Base-by-base conservation (phyloP, 228 moss, liverwort and hornwort species). In the Sphagnum magellanicum region DNA sequence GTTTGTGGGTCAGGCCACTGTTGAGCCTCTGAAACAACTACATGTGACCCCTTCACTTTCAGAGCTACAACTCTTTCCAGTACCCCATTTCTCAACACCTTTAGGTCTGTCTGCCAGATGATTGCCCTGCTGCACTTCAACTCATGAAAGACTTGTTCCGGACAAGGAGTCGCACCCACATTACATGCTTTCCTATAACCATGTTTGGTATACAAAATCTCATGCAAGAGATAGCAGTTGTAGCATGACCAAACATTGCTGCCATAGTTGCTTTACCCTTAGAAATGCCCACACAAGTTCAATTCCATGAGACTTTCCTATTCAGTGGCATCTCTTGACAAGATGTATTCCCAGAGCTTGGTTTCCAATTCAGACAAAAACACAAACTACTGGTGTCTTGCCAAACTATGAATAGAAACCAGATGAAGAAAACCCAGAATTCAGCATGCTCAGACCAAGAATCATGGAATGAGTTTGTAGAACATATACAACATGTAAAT, bases 1-100 rank as follows among this genome's bases (percentile, higher is more conserved):
- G 86, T 86, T 61, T 74, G 79, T n/a, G 86, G 86, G 59, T 75
- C 72, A 14, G 77, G 71, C 79, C 80, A 86, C 61, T 78, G 76
- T 8, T 78, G 69, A 65, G 64, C n/a, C 48, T 50, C 10, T 48
- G 65, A 71, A 62, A 52, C 74, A 61, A 75, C 68, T 62, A 76
- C 68, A 74, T 70, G 68, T 46, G 76, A 60, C 53, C 70, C 74
- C 32, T 77, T 72, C 47, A 71, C 79, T 49, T 76, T 73, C 51
- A 81, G 69, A 59, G 82, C 86, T 74, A 63, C 70, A 60, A 16
- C 59, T n/a, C 6, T 69, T 5, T n/a, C 60, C 49, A 59, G 14
- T 59, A 32, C 32, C 32, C 69, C 32, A 50, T 69, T 66, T 32
- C 67, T 48, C 5, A 66, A 14, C 16, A 59, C 8, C 32, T 62